Conservation (phyloP, 139 green algal species). For the Chlamydomonas eustigma region DNA sequence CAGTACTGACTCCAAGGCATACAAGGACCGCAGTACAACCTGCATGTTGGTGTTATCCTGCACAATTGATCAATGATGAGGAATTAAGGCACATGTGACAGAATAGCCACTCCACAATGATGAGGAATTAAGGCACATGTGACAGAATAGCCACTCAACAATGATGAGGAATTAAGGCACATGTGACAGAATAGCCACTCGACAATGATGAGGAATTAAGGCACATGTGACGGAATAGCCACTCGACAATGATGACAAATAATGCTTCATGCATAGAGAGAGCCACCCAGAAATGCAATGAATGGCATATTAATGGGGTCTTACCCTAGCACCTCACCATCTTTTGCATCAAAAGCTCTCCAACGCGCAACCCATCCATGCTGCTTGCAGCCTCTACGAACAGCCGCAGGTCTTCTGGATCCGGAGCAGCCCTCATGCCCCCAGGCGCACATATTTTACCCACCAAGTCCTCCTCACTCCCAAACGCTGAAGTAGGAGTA, state of each 20-base stretch:
- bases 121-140: too few relatives aligned
- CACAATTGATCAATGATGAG: background rate
- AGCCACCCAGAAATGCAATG: background rate
- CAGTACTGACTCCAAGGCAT: slow-evolving; percentile 65
- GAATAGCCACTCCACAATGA: background rate
- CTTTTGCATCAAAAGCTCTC: slow-evolving; percentile 57
- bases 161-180: too few relatives aligned
- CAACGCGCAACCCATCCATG: slow-evolving; percentile 59
- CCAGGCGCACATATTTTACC: slow-evolving; percentile 51
- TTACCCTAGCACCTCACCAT: slow-evolving; percentile 53
- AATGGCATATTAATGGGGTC: background rate
- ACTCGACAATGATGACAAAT: too few relatives aligned
- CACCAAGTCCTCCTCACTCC: slow-evolving; percentile 48
- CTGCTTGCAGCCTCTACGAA: slow-evolving; percentile 62
- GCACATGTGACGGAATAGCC: too few relatives aligned
- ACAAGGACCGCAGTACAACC: slow-evolving; percentile 61
- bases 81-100: background rate
- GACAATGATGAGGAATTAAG: too few relatives aligned
- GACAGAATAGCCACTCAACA: too few relatives aligned
- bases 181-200: too few relatives aligned
- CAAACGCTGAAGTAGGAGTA: slow-evolving; percentile 22
- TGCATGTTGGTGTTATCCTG: slow-evolving; percentile 47
- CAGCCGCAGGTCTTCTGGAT: slow-evolving; percentile 49
- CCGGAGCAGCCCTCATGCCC: slow-evolving; percentile 59
- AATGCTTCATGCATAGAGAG: background rate